Conservation (phyloP, 1,139 yeast genomes). For the Pichia terricola region DNA sequence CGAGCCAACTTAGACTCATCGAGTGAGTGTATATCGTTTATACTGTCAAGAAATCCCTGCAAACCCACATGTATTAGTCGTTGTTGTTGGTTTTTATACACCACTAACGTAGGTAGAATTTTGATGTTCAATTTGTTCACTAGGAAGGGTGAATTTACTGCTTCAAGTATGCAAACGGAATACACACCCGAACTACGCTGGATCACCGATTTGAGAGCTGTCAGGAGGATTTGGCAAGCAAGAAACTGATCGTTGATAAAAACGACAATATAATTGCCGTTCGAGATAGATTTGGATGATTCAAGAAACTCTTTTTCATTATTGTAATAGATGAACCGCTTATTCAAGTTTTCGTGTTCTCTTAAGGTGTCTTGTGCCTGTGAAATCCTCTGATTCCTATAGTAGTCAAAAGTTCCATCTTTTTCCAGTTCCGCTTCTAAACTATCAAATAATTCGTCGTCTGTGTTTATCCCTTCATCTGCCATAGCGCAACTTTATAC, state of each 20-base stretch:
- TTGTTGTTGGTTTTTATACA: slow-evolving; percentile 55
- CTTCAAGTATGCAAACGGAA: slow-evolving; percentile 22
- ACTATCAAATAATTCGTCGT: slow-evolving; percentile 9
- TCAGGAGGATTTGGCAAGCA: slow-evolving; percentile 53
- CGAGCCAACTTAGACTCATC: neutral
- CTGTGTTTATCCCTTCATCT: neutral
- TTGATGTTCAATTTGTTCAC: slow-evolving; percentile 52
- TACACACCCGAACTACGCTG: slow-evolving; percentile 1
- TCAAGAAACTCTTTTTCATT: slow-evolving; percentile 44
- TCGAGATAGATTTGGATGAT: slow-evolving; percentile 25
- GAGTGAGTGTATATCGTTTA: slow-evolving; percentile 13
- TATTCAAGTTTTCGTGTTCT: slow-evolving; percentile 21
- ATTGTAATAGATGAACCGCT: slow-evolving; percentile 29
- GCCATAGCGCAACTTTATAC: too few relatives aligned
- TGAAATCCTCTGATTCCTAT: slow-evolving; percentile 29
- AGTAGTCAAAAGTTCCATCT: slow-evolving; percentile 9
- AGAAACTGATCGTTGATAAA: slow-evolving; percentile 54
- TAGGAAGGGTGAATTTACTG: slow-evolving; percentile 61
- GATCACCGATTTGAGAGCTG: slow-evolving; percentile 25
- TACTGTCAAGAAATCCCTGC: slow-evolving; percentile 41
- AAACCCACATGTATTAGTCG: slow-evolving; percentile 56
- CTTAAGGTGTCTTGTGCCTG: slow-evolving; percentile 27
- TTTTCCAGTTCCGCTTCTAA: slow-evolving; percentile 9
- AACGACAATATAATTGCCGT: slow-evolving; percentile 45
- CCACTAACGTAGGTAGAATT: slow-evolving; percentile 61